Evolutionary conservation across 1,284 basidiomycete genomes (phyloP).

Genomic region (Abortiporus biennis): DNA sequence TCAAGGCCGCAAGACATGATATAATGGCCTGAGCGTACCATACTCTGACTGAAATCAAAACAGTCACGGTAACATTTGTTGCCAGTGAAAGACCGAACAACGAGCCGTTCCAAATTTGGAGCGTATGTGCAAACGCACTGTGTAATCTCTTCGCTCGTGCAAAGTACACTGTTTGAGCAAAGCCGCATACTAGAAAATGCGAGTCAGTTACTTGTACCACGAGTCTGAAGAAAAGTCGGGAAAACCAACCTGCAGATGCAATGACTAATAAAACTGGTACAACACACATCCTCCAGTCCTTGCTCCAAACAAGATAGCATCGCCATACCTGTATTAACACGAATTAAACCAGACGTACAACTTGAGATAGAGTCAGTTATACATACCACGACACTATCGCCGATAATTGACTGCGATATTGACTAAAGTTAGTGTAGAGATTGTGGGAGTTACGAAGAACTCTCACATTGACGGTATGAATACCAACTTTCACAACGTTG

Average conservation of each 20-base stretch:
- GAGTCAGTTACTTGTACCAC: too few species aligned
- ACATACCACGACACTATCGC: slow-evolving; percentile 32
- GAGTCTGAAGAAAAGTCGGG: background rate
- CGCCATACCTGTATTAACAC: too few species aligned
- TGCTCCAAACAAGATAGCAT: slow-evolving; percentile 32
- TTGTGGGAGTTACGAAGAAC: background rate
- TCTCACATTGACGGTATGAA: slow-evolving; percentile 31
- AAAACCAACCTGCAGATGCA: slow-evolving; percentile 24
- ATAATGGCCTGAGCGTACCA: slow-evolving; percentile 20
- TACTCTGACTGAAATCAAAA: slow-evolving; percentile 28
- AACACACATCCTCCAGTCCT: slow-evolving; percentile 26
- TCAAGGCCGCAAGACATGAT: background rate
- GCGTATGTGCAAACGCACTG: slow-evolving; percentile 26
- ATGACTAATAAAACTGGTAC: slow-evolving; percentile 26
- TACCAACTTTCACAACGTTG: slow-evolving; percentile 33
- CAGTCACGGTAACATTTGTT: slow-evolving; percentile 30
- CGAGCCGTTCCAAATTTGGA: slow-evolving; percentile 32
- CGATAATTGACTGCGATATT: slow-evolving; percentile 25
- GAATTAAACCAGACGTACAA: too few species aligned
- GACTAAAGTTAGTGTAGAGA: slow-evolving; percentile 1
- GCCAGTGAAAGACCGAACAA: slow-evolving; percentile 31
- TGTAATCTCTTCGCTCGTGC: slow-evolving; percentile 25
- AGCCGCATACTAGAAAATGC: slow-evolving; percentile 28
- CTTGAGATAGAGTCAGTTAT: too few species aligned
- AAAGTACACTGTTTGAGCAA: slow-evolving; percentile 30